Percentiles rank a stretch among this genome's conserved stretches.
These are phyloP conservation scores for Nothophaeocryptopus gaeumannii DNA, from an alignment of 2,329 filamentous ascomycete genomes.

Conservation along the genomic window DNA sequence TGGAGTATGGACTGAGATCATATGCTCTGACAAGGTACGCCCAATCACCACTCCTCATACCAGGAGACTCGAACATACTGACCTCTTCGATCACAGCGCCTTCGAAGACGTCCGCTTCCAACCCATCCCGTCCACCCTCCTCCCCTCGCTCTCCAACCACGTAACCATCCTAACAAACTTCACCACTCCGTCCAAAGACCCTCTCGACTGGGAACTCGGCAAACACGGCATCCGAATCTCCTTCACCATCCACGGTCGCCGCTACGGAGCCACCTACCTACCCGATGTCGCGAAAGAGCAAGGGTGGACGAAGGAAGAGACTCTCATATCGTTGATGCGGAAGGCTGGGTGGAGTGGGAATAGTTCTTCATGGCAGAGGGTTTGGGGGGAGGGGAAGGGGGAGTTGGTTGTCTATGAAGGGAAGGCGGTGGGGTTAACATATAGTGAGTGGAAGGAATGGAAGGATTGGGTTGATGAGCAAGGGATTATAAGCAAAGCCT, in stretches of 20 bases:
- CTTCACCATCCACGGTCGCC: conserved; percentile 70
- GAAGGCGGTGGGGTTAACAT: conserved; percentile 68
- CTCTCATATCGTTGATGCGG: conserved; percentile 81
- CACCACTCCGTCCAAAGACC: conserved; percentile 57
- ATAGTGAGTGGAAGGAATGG: conserved; percentile 76
- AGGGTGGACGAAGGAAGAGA: conserved; percentile 92
- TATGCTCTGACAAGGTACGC: conserved; percentile 77
- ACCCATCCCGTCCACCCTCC: conserved; percentile 65
- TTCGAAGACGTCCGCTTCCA: conserved; percentile 63
- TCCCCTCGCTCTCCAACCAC: conserved; percentile 66
- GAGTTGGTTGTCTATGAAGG: conserved; percentile 84
- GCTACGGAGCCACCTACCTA: conserved; percentile 84
- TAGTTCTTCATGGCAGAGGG: conserved; percentile 40
- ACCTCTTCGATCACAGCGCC: conserved; percentile 47
- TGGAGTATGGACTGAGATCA: conserved; percentile 68
- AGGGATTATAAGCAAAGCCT: conserved; percentile 3
- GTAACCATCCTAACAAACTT: conserved; percentile 69
- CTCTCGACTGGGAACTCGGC: conserved; percentile 83
- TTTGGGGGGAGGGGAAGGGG: conserved; percentile 72
- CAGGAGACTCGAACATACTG: background rate
- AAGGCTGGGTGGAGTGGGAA: conserved; percentile 87
- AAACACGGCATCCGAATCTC: conserved; percentile 82
- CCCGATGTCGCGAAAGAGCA: conserved; percentile 90
- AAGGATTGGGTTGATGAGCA: conserved; percentile 62
- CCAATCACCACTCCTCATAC: conserved; percentile 1